Conservation (phyloP, 2,329 filamentous ascomycete species). For the Fusarium mangiferae region DNA sequence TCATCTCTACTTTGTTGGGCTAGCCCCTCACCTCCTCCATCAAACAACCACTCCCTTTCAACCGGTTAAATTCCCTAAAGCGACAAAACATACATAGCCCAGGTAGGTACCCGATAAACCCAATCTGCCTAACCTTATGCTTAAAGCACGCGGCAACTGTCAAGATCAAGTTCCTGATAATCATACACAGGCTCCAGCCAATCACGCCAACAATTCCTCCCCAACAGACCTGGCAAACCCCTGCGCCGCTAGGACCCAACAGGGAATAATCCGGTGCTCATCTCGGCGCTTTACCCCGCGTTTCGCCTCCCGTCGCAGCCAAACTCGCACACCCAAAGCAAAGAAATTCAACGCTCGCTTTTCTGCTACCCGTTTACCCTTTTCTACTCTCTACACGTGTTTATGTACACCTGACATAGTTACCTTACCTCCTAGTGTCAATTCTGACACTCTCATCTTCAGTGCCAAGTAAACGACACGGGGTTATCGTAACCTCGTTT, state of each 20-base stretch:
- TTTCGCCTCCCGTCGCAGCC: conserved; percentile 12
- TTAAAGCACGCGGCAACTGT: neutral
- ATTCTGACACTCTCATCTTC: neutral
- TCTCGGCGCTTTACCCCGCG: conserved; percentile 30
- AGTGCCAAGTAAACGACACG: conserved; percentile 10
- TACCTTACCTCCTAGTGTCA: neutral
- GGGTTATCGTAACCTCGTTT: neutral
- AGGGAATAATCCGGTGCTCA: conserved; percentile 28
- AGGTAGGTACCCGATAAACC: neutral
- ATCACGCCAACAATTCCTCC: conserved; percentile 12
- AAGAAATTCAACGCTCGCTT: conserved; percentile 13
- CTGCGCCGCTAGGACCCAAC: conserved; percentile 15
- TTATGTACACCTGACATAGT: neutral
- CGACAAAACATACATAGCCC: neutral
- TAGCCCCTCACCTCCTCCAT: neutral
- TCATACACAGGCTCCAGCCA: neutral
- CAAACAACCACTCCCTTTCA: neutral
- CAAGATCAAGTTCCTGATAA: conserved; percentile 7
- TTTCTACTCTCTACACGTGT: neutral
- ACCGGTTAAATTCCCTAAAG: neutral
- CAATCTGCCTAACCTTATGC: neutral
- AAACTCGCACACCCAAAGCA: conserved; percentile 14
- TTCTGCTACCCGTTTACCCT: conserved; percentile 3
- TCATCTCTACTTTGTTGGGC: conserved; percentile 6
- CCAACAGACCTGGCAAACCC: conserved; percentile 10